These are phyloP conservation scores for Starmerella riodocensis DNA, from an alignment of 805 yeast species.

Conservation along the genomic window DNA sequence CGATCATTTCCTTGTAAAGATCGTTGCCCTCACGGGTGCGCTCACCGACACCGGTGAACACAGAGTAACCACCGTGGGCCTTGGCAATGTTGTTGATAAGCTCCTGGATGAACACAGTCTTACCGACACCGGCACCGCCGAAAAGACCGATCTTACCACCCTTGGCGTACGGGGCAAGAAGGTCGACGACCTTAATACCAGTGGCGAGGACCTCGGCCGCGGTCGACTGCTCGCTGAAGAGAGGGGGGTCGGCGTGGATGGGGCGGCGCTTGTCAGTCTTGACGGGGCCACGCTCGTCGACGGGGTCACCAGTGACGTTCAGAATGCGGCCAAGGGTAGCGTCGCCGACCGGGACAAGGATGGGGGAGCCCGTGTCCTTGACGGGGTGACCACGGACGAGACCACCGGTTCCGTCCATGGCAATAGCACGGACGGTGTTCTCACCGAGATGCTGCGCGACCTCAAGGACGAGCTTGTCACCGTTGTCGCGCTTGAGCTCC, in stretches of 20 bases:
- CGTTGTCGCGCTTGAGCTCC: slow-evolving; percentile 60
- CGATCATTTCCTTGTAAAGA: slow-evolving; percentile 99
- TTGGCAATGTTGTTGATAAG: slow-evolving; percentile 98
- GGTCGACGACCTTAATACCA: slow-evolving; percentile 98
- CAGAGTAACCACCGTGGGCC: slow-evolving; percentile 99
- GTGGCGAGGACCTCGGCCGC: slow-evolving; percentile 97
- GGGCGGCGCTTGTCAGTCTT: slow-evolving; percentile 87
- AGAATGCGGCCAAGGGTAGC: slow-evolving; percentile 97
- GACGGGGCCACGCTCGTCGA: slow-evolving; percentile 99
- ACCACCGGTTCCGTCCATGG: slow-evolving; percentile 99
- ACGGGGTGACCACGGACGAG: slow-evolving; percentile 93
- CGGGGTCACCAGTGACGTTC: slow-evolving; percentile 97
- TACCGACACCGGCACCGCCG: slow-evolving; percentile 99
- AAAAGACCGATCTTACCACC: slow-evolving; percentile 99
- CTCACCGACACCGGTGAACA: slow-evolving; percentile 99
- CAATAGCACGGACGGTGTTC: slow-evolving; percentile 99
- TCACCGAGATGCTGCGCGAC: slow-evolving; percentile 99
- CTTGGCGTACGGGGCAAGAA: slow-evolving; percentile 99
- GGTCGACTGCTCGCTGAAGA: slow-evolving; percentile 94
- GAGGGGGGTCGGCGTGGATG: slow-evolving; percentile 96
- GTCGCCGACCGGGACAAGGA: slow-evolving; percentile 98
- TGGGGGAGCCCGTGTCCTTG: slow-evolving; percentile 93
- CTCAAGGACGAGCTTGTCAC: slow-evolving; percentile 77
- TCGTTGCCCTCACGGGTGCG: slow-evolving; percentile 99
- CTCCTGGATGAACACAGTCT: slow-evolving; percentile 98